Evolutionary conservation across 352 stramenopile genomes (phyloP).

Genomic region (Pythium periplocum): DNA sequence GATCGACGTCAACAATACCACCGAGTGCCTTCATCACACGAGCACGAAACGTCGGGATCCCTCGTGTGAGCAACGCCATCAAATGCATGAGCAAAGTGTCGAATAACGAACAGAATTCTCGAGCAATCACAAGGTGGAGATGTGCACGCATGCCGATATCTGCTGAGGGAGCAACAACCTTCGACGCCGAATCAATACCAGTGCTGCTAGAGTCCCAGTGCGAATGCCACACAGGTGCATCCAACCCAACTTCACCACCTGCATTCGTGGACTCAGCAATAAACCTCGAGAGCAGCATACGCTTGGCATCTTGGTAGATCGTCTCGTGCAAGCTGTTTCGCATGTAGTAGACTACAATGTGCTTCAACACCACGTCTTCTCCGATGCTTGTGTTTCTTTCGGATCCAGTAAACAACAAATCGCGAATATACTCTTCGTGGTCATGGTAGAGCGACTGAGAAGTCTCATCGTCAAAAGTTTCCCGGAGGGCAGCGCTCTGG

Average conservation of each 20-base stretch:
- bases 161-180: constrained; percentile 31
- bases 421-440: constrained; percentile 25
- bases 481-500: constrained; percentile 28
- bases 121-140: constrained; percentile 37
- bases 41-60: constrained; percentile 62
- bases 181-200: constrained; percentile 37
- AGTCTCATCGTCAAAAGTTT: constrained; percentile 39
- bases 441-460: constrained; percentile 39
- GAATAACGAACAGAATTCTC: constrained; percentile 68
- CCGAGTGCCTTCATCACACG: constrained; percentile 74
- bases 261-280: constrained; percentile 20
- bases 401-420: constrained; percentile 18
- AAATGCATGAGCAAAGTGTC: constrained; percentile 64
- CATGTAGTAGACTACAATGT: constrained; percentile 58
- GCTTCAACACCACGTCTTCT: constrained; percentile 38
- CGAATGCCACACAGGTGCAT: too few relatives aligned
- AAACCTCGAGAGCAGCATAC: constrained; percentile 55
- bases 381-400: constrained; percentile 9
- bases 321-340: constrained; percentile 23
- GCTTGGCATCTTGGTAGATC: constrained; percentile 38
- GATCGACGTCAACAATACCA: constrained; percentile 78
- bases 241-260: too few relatives aligned
- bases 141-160: constrained; percentile 41
- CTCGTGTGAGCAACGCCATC: constrained; percentile 71
- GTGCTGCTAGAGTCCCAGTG: constrained; percentile 2